Evolutionary conservation across 345 rosid genomes (phyloP).

Genomic region (Cochlearia excelsa): DNA sequence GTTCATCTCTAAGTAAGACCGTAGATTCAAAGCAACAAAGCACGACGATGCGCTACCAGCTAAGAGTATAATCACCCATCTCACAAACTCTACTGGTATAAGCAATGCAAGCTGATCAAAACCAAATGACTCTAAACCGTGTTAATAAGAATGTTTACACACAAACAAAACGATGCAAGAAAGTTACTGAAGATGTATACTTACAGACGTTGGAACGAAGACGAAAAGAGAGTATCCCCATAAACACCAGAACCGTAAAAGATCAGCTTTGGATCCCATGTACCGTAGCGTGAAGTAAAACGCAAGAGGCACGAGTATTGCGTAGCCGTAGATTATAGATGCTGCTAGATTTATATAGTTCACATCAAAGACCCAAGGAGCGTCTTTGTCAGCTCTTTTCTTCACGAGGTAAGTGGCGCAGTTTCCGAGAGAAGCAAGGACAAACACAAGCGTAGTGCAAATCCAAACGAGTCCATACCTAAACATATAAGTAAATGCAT

Average conservation of each 20-base stretch:
- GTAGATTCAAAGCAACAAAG: conserved; percentile 73
- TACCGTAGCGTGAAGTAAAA: conserved; percentile 78
- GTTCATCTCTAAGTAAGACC: conserved; percentile 45
- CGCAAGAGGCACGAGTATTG: conserved; percentile 70
- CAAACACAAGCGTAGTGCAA: conserved; percentile 81
- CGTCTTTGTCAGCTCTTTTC: conserved; percentile 42
- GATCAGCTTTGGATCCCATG: conserved; percentile 78
- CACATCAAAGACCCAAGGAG: conserved; percentile 88
- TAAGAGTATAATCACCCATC: conserved; percentile 78
- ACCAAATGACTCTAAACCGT: too few relatives aligned
- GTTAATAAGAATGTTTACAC: not conserved
- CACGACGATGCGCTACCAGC: conserved; percentile 66
- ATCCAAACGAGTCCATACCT: conserved; percentile 95
- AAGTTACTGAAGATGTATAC: conserved; percentile 31
- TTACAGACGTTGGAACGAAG: conserved; percentile 65
- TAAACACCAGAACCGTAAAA: conserved; percentile 82
- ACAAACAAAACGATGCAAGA: not conserved
- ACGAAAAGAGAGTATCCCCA: conserved; percentile 95
- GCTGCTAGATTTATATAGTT: conserved; percentile 72
- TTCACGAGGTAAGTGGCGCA: conserved; percentile 79
- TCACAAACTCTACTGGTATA: conserved; percentile 71
- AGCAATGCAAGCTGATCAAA: conserved; percentile 67
- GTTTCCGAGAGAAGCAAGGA: conserved; percentile 78
- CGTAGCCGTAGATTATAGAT: conserved; percentile 61
- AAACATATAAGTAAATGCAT: conserved; percentile 13